Conservation (phyloP, 2,329 filamentous ascomycete genomes). For the Ceratocystis smalleyi region DNA sequence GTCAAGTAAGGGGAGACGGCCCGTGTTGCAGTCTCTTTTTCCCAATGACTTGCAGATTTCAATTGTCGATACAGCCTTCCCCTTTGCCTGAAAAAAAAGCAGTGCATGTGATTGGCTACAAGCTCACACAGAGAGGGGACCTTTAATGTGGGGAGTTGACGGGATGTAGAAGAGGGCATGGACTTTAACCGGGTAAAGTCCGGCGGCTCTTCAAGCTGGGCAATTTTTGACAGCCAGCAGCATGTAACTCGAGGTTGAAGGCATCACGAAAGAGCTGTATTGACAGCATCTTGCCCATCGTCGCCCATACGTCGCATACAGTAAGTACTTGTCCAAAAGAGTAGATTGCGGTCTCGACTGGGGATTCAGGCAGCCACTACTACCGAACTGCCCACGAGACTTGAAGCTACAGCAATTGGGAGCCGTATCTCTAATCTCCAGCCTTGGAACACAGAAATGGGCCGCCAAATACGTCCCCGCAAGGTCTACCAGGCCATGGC, state of each 20-base stretch:
- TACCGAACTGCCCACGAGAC: background rate
- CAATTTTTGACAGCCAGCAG: background rate
- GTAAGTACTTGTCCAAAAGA: background rate
- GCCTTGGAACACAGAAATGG: conserved; percentile 22
- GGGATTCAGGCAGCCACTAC: background rate
- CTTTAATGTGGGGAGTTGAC: background rate
- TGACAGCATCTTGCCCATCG: background rate
- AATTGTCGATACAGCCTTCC: conserved; percentile 1
- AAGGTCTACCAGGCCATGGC: conserved; percentile 33
- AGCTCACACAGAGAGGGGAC: conserved; percentile 3
- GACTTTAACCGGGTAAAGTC: background rate
- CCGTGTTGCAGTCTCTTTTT: background rate
- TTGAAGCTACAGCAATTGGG: background rate
- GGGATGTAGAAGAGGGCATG: background rate
- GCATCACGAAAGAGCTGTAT: background rate
- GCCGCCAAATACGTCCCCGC: conserved; percentile 32
- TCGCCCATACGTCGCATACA: background rate
- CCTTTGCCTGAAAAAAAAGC: background rate
- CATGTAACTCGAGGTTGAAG: background rate
- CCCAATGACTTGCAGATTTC: background rate
- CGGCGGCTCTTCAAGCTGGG: background rate
- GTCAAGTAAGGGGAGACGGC: background rate
- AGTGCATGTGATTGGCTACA: background rate
- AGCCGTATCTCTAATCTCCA: background rate
- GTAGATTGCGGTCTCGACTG: background rate